These are phyloP conservation scores for Emergomyces africanus DNA, from an alignment of 2,329 filamentous ascomycete species.

Conservation along the genomic window DNA sequence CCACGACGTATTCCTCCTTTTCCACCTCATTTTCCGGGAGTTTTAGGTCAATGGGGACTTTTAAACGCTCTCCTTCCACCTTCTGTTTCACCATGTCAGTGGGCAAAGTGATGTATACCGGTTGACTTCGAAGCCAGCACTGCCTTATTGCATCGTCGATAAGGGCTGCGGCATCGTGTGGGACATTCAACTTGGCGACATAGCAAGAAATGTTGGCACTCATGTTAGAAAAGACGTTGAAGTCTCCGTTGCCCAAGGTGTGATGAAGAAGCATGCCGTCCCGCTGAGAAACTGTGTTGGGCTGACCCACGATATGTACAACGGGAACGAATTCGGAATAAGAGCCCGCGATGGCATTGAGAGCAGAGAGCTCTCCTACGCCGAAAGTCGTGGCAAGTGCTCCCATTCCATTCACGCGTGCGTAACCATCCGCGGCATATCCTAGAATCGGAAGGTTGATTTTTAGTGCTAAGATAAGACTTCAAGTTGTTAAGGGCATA, in stretches of 20 bases:
- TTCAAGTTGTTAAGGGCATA: neutral
- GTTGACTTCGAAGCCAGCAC: constrained; percentile 40
- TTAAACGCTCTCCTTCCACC: constrained; percentile 56
- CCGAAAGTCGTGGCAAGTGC: constrained; percentile 63
- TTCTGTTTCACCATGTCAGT: constrained; percentile 48
- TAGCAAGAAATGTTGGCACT: constrained; percentile 37
- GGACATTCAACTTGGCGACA: constrained; percentile 36
- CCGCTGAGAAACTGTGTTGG: constrained; percentile 33
- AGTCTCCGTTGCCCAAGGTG: constrained; percentile 52
- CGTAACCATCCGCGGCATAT: constrained; percentile 65
- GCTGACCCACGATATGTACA: constrained; percentile 46
- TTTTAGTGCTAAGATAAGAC: neutral
- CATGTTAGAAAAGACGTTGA: constrained; percentile 39
- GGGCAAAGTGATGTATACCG: constrained; percentile 44
- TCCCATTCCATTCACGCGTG: constrained; percentile 54
- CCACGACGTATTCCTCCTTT: constrained; percentile 64
- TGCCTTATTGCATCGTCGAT: constrained; percentile 41
- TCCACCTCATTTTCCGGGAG: constrained; percentile 53
- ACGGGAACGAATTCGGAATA: constrained; percentile 61
- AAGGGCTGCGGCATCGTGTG: constrained; percentile 33
- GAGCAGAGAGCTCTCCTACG: constrained; percentile 53
- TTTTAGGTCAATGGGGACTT: constrained; percentile 51
- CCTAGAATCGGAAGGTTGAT: constrained; percentile 28
- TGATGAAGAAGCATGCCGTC: constrained; percentile 44
- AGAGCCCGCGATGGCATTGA: constrained; percentile 62